Percentiles rank a stretch among this genome's conserved stretches.
These are phyloP conservation scores for Apiospora pterosperma DNA, from an alignment of 2,329 filamentous ascomycete species.

Conservation along the genomic window DNA sequence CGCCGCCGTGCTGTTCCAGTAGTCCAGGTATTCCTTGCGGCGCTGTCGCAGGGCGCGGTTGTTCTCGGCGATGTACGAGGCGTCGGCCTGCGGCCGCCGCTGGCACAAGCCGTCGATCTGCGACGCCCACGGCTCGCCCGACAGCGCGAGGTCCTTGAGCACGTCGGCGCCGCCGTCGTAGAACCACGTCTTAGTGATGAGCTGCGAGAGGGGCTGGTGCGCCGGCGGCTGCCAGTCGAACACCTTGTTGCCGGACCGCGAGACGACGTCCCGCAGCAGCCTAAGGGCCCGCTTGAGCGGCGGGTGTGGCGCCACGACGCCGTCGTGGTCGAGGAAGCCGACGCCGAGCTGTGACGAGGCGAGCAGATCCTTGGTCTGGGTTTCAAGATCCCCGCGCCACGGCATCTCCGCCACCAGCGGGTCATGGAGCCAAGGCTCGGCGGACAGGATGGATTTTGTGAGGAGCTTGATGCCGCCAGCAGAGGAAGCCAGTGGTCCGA, in stretches of 20 bases:
- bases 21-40: slow-evolving; percentile 29
- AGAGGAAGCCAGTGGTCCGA: slow-evolving; percentile 29
- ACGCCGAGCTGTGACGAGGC: slow-evolving; percentile 21
- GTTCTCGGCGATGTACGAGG: slow-evolving; percentile 22
- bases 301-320: slow-evolving; percentile 31
- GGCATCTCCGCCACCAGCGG: slow-evolving; percentile 31
- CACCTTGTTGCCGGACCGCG: slow-evolving; percentile 24
- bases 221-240: slow-evolving; percentile 28
- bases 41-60: slow-evolving; percentile 31
- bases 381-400: slow-evolving; percentile 30
- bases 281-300: slow-evolving; percentile 30
- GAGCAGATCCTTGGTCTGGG: slow-evolving; percentile 12
- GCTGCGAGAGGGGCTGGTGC: slow-evolving; percentile 13
- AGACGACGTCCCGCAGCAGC: slow-evolving; percentile 20
- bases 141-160: not conserved
- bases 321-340: slow-evolving; percentile 30
- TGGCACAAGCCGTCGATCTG: slow-evolving; percentile 13
- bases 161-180: slow-evolving; percentile 27
- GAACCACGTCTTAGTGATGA: slow-evolving; percentile 23
- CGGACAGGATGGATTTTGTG: slow-evolving; percentile 25
- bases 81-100: slow-evolving; percentile 15
- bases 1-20: slow-evolving; percentile 15
- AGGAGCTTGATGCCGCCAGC: slow-evolving; percentile 17
- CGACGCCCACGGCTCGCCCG: slow-evolving; percentile 4
- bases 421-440: slow-evolving; percentile 33